Base-by-base conservation (phyloP, 1,284 basidiomycete genomes). In the Tylopilus sp. region DNA sequence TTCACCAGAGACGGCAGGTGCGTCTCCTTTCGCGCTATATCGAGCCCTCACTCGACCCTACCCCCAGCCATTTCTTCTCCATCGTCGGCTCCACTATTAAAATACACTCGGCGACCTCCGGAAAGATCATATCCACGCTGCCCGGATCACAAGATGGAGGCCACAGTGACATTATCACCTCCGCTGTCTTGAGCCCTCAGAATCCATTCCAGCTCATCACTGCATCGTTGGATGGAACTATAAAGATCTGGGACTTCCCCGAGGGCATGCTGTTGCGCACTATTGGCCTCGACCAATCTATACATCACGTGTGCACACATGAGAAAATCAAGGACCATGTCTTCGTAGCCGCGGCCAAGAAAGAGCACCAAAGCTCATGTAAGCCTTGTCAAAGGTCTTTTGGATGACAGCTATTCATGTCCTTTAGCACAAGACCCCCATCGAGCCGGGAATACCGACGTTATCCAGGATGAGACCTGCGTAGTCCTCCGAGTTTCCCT, bases 221-320 rank as follows among this genome's bases (percentile, higher is more conserved):
- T 9, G 84, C 84, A 28, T 92, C 92, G 2, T 67, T 86, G 46
- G 89, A 95, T 59, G 96, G 95, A 11, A 79, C 78, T 23, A 70
- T 98, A 56, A 84, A 91, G 65, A 73, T 96, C 11, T 98, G 96
- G 96, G 93, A 98, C 71, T 96, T 90, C 66, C 73, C 96, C 44
- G 94, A 97, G 55, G 94, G 86, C 1, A 74, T 78, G 4, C 71
- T 97, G 13, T 73, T 97, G 48, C 82, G 86, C 55, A 88, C 84
- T 1, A 78, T 95, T 49, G 74, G 79, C 51, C 61, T 90, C 37
- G 77, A 76, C 36, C 79, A 86, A 51, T 82, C 91, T 6, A 85
- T 97, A 55, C 77, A 83, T 48, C 79, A 83, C 56, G 71, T 95
- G 55, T 82, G 84, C 48, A 79, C 80, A 1, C 85, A 91, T 64